phyloP scores from a whole-genome alignment of 371 early-diverging fungal species.

The Capillidium rhysosporum region DNA sequence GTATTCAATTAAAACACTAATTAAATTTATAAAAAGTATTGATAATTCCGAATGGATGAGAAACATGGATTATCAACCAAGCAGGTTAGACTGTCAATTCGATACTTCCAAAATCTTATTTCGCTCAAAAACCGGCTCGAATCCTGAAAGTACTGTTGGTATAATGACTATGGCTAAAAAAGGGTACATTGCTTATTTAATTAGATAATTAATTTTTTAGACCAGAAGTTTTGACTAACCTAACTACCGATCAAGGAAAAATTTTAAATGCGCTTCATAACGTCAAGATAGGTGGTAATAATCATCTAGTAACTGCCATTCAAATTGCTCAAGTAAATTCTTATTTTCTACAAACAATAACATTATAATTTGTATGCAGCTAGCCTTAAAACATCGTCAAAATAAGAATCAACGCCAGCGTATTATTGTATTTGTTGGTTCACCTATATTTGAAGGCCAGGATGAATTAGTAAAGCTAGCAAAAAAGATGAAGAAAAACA shows the following conservation, averaged over 20 bases:
- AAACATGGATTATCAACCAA: conserved; percentile 96
- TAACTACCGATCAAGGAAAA: conserved; percentile 79
- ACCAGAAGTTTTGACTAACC: conserved; percentile 86
- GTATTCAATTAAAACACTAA: neutral
- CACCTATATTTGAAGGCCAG: conserved; percentile 65
- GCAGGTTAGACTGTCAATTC: conserved; percentile 81
- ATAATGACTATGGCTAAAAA: conserved; percentile 92
- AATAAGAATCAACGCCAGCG: conserved; percentile 90
- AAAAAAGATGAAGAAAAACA: conserved; percentile 94
- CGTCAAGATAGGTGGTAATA: conserved; percentile 46
- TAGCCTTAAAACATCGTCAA: conserved; percentile 89
- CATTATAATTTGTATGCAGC: conserved; percentile 22
- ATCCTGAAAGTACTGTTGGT: conserved; percentile 94
- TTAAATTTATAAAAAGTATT: conserved; percentile 26
- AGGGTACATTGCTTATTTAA: conserved; percentile 15
- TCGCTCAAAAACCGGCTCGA: conserved; percentile 70
- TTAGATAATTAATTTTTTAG: conserved; percentile 17
- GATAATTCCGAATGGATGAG: conserved; percentile 99
- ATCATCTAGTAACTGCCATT: conserved; percentile 64
- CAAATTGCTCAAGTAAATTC: conserved; percentile 83
- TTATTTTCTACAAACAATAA: neutral
- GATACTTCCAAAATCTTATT: conserved; percentile 90
- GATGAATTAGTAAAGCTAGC: conserved; percentile 72
- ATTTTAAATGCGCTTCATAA: conserved; percentile 71
- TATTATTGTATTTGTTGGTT: conserved; percentile 87